These are phyloP conservation scores for Pleurotus ostreatus DNA, from an alignment of 768 basidiomycete genomes.

Conservation along the genomic window DNA sequence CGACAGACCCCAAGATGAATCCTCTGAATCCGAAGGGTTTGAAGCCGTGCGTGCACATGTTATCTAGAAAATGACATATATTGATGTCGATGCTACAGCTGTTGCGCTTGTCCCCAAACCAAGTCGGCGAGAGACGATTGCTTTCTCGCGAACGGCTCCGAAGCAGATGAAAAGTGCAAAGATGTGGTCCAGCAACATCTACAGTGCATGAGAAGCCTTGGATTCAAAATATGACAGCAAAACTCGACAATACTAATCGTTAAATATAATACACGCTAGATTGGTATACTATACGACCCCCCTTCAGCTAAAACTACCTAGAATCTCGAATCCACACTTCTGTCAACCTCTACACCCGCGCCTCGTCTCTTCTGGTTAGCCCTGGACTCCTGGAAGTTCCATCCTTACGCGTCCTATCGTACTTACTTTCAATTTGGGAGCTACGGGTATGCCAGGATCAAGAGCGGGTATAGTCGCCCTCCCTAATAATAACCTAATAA, in stretches of 20 bases:
- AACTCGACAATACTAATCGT: neutral
- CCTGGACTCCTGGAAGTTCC: neutral
- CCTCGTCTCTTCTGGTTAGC: neutral
- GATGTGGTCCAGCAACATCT: conserved; percentile 77
- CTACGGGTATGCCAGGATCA: too few relatives aligned
- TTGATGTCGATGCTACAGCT: conserved; percentile 42
- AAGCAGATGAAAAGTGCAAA: conserved; percentile 76
- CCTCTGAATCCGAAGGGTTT: conserved; percentile 92
- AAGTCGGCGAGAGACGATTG: conserved; percentile 93
- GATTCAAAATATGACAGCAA: conserved; percentile 69
- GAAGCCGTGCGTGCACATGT: conserved; percentile 70
- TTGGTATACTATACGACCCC: neutral
- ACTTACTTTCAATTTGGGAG: too few relatives aligned
- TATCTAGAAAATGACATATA: neutral
- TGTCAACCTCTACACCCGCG: neutral
- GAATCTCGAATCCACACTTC: neutral
- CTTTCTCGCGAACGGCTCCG: conserved; percentile 72
- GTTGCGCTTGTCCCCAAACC: conserved; percentile 93
- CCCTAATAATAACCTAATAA: too few relatives aligned
- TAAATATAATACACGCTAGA: neutral
- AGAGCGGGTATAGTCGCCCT: too few relatives aligned
- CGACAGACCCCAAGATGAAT: conserved; percentile 76
- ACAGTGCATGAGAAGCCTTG: conserved; percentile 86
- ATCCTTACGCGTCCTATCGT: neutral
- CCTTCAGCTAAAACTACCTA: neutral